A percentile compares a stretch with the other conserved stretches of the same genome.
These are phyloP conservation scores for Ceratocystis huliohia DNA, from an alignment of 2,329 filamentous ascomycete genomes.

Conservation along the genomic window DNA sequence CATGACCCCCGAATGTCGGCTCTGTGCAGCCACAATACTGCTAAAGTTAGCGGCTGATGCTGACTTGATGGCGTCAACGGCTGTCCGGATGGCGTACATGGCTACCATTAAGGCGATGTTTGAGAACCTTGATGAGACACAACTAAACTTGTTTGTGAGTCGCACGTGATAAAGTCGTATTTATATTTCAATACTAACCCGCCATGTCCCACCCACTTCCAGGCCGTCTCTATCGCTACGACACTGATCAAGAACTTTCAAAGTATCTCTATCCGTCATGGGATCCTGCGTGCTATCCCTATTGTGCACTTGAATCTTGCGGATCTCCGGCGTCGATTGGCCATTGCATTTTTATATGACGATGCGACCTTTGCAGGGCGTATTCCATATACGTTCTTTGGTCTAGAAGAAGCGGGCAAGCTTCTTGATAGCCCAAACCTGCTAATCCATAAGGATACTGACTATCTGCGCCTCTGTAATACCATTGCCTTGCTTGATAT, in stretches of 20 bases:
- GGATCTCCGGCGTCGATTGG: conserved; percentile 53
- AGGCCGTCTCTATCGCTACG: conserved; percentile 7
- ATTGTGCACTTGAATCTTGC: conserved; percentile 37
- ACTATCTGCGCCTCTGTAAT: conserved; percentile 58
- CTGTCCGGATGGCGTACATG: conserved; percentile 31
- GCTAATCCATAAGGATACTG: conserved; percentile 38
- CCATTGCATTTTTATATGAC: conserved; percentile 49
- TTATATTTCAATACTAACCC: not conserved
- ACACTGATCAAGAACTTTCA: conserved; percentile 35
- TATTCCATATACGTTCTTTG: conserved; percentile 33
- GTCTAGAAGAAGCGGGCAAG: not conserved
- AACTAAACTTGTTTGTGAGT: conserved; percentile 36
- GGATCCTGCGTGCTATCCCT: conserved; percentile 48
- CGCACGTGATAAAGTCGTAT: not conserved
- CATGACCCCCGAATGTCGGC: not conserved
- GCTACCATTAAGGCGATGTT: conserved; percentile 35
- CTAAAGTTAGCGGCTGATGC: conserved; percentile 15
- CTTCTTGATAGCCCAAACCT: conserved; percentile 38
- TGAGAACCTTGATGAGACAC: conserved; percentile 29
- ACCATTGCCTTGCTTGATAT: conserved; percentile 59
- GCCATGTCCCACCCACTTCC: not conserved
- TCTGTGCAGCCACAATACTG: conserved; percentile 6
- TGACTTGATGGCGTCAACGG: conserved; percentile 11
- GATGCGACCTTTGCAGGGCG: conserved; percentile 33
- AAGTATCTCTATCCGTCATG: conserved; percentile 41